Base-by-base conservation (phyloP, 805 yeast species). In the Tetrapisispora fleetii region DNA sequence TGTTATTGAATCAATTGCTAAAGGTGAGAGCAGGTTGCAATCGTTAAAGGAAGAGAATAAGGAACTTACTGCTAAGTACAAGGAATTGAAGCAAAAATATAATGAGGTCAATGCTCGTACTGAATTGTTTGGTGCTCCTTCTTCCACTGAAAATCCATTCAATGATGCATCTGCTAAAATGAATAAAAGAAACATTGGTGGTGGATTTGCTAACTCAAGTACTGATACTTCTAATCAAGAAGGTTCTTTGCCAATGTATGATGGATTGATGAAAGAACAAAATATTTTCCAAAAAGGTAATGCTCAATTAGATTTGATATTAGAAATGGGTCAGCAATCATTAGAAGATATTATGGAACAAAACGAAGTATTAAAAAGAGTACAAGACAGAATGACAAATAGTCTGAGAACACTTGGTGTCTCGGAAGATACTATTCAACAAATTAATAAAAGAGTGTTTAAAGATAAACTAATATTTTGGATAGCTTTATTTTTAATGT, bases 401-500 rank as follows among this genome's bases (percentile, higher is more conserved):
- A 77, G 85, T 24, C 78, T 93, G 52, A 73, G 78, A 43, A 88
- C 96, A 1, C 73, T 93, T 50, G 97, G 97, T 6, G 84, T 93
- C 1, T 85, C 95, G 33, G 81, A 80, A 53, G 83, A 83, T 16
- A 91, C 98, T 1, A 88, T 93, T 43, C 72, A 84, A 48, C 73
- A 76, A 47, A 83, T 91, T 32, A 93, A 89, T 65, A 77, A 80
- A 55, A 76, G 95, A 48, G 91, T 95, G 11, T 78, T 77, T 56
- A 83, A 87, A 62, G 98, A 91, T 64, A 89, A 89, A 62, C 77
- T 87, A 73, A 69, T 93, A 30, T 93, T 93, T 61, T 89, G 85
- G 74, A 80, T 82, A 13, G 85, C 89, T 32, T 79, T 85, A 2
- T 41, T 75, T 1, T 55, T 83, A 30, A 75, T 86, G 66, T 61